Base-by-base conservation (phyloP, 176 grass and related monocot species). In the Triticum urartu region DNA sequence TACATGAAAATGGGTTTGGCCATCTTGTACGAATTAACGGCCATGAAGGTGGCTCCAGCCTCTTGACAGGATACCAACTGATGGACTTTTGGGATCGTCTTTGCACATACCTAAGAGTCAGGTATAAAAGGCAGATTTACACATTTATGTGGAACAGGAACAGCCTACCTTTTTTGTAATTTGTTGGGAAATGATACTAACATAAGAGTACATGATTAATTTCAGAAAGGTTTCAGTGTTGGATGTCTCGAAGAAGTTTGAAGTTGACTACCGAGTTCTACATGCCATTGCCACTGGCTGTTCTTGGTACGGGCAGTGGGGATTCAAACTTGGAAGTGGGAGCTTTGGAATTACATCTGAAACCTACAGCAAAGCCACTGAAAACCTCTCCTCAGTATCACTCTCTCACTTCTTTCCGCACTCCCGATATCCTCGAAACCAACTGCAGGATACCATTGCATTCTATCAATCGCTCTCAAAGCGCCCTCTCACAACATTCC, bases 1-100 rank as follows among this genome's bases (percentile, higher is more conserved):
- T 94, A 48, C 95, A 97, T 88, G 81, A 89, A 34, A 97, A 97
- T 75, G 92, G 95, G 11, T 97, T 94, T 63, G 95, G 92, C 4
- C 95, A 97, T 67, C 90, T 94, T 64, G 68, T 89, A 1, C 78
- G 88, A 18, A 79, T 97, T 43, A 94, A 94, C 21, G 95, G 95
- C 9, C 84, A 40, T 45, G 89, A 94, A 60, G 90, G 88, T 62
- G 90, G 92, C 20, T 94, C 95, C 2, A 78, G 40, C 24, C 68
- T 86, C 20, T 33, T 97, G 42, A 88, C 81, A 0, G 92, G 90
- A 11, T 61, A 54, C 75, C 83, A 97, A 56, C 32, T 97, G 40
- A 97, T 97, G 92, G 84, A 87, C 34, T 97, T 91, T 20, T 97
- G 92, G 92, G 92, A 97, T 84, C 79, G 90, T 2, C 64, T 97